A percentile compares a stretch with the other conserved stretches of the same genome.
These are phyloP conservation scores for Globisporangium perplexum DNA, from an alignment of 352 stramenopile genomes.

Conservation along the genomic window DNA sequence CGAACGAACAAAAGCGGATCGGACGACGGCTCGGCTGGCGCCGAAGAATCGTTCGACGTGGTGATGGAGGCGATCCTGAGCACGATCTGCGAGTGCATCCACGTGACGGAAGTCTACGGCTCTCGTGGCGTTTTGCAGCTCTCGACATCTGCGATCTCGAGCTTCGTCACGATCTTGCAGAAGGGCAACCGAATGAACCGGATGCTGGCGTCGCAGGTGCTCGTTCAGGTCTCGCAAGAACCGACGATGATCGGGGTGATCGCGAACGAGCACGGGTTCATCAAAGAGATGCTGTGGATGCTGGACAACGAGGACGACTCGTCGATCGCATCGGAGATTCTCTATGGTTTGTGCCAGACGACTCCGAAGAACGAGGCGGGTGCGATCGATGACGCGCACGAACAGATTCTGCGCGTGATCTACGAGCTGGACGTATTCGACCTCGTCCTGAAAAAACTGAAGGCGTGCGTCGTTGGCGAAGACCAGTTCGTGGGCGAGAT, in stretches of 20 bases:
- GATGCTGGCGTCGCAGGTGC: conserved; percentile 66
- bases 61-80: conserved; percentile 69
- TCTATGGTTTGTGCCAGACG: conserved; percentile 61
- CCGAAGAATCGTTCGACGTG: conserved; percentile 55
- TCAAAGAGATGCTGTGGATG: conserved; percentile 69
- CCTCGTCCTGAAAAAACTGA: conserved; percentile 63
- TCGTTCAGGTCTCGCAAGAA: conserved; percentile 61
- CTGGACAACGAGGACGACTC: conserved; percentile 68
- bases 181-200: conserved; percentile 52
- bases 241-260: conserved; percentile 47
- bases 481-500: conserved; percentile 75
- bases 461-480: conserved; percentile 53
- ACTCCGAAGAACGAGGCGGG: conserved; percentile 18
- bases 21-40: conserved; percentile 12
- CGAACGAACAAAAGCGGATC: conserved; percentile 19
- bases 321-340: conserved; percentile 65
- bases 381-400: conserved; percentile 21
- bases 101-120: conserved; percentile 34
- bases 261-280: conserved; percentile 46
- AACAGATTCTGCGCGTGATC: conserved; percentile 45
- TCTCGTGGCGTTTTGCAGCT: conserved; percentile 46
- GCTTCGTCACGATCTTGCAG: conserved; percentile 58
- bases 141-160: conserved; percentile 42
- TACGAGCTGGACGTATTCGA: conserved; percentile 60
- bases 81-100: conserved; percentile 72